Evolutionary conservation across 208 protist genomes (phyloP), one percentile per base, ranked within the genome.

Genomic region (Herpetomonas tarakana): DNA sequence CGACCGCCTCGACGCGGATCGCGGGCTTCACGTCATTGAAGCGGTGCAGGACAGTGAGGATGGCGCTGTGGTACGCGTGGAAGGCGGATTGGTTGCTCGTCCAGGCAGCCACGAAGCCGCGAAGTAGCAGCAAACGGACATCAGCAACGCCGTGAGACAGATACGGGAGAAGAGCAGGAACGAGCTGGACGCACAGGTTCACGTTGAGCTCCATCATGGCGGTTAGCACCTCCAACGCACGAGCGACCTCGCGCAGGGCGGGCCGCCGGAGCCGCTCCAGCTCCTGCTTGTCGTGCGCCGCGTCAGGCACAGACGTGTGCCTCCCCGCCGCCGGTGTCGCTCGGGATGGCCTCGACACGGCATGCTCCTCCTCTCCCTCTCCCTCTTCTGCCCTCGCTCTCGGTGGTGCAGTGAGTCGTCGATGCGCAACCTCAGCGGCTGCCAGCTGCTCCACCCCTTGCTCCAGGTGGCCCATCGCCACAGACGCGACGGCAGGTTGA

Each of bases 101-200:
- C 45, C 82, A 77, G 9, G 73, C 64, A 0, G 71, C 66, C 38
- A 66, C 62, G 49, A 88, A 66, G 25, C 79, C 82, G 46, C 81
- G 81, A 38, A 89, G 18, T 22, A 86, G 52, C 11, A 89, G 58
- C 1, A 86, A 60, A 12, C 86, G 81, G 2, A 87, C 70, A 16
- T 89, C 81, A 6, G 68, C 11, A 26, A 54, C 52, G 2, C 73
- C 59, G 58, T 83, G 71, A 18, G 79, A 52, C n/a, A 92, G 63
- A 24, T 71, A 68, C 28, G 74, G 71, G 6, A 66, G 28, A 1
- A 89, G 62, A 2, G 30, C 26, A 0, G 68, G 74, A 3, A 92
- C 14, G 22, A 88, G 58, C 51, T 79, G 71, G 0, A 55, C 29
- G 6, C 80, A 70, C 51, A 89, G 49, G 19, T 80, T 67, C 0